Conservation (phyloP, 1,284 basidiomycete genomes). For the Moesziomyces parantarcticus region DNA sequence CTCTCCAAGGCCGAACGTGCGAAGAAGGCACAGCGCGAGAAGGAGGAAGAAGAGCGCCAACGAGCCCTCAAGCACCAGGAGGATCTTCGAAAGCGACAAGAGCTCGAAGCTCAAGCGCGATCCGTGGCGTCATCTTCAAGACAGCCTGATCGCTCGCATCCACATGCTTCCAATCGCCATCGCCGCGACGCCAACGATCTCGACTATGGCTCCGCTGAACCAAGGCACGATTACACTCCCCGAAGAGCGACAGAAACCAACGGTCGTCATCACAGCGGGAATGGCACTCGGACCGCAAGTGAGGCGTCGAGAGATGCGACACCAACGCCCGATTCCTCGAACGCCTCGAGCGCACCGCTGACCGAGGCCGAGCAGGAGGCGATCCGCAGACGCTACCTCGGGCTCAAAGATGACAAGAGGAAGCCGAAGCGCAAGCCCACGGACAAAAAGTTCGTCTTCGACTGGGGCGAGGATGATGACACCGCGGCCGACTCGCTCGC, state of each 20-base stretch:
- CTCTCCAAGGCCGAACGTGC: slow-evolving; percentile 57
- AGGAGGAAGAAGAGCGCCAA: slow-evolving; percentile 29
- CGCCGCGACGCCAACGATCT: slow-evolving; percentile 9
- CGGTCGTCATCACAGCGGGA: neutral
- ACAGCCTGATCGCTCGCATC: neutral
- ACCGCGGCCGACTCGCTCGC: slow-evolving; percentile 49
- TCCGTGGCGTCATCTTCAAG: slow-evolving; percentile 22
- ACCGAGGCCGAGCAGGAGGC: slow-evolving; percentile 53
- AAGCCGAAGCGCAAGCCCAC: slow-evolving; percentile 92
- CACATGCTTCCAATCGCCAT: slow-evolving; percentile 5
- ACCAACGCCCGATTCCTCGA: neutral
- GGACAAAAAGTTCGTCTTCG: slow-evolving; percentile 92
- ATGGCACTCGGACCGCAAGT: neutral
- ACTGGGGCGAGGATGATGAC: slow-evolving; percentile 76
- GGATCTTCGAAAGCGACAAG: slow-evolving; percentile 74
- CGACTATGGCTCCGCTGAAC: slow-evolving; percentile 30
- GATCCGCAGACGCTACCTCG: slow-evolving; percentile 60
- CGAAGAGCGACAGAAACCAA: neutral
- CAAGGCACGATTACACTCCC: slow-evolving; percentile 10
- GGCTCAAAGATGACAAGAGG: slow-evolving; percentile 74
- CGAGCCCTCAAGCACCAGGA: slow-evolving; percentile 72
- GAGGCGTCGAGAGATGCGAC: neutral
- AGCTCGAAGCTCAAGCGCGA: slow-evolving; percentile 75
- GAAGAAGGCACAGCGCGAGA: slow-evolving; percentile 44
- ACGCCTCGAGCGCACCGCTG: slow-evolving; percentile 14